Conservation (phyloP, 441 rosid genomes). For the Oxalis stricta region DNA sequence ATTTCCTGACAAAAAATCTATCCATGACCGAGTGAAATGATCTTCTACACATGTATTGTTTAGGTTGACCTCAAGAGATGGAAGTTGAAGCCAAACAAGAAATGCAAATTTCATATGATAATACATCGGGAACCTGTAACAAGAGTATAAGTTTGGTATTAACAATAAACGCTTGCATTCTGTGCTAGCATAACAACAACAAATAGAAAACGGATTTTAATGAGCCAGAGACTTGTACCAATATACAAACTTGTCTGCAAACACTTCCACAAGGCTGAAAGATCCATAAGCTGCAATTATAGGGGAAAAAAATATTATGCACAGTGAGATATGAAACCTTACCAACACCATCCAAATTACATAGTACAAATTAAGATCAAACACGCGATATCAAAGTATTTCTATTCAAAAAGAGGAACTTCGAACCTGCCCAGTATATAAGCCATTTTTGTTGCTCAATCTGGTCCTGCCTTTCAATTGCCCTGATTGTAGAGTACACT, state of each 20-base stretch:
- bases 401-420: too few relatives aligned
- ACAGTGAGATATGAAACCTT: not conserved
- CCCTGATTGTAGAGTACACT: slow-evolving; percentile 52
- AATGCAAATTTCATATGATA: slow-evolving; percentile 49
- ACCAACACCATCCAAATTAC: not conserved
- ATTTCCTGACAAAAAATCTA: too few relatives aligned
- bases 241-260: slow-evolving; percentile 31
- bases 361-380: not conserved
- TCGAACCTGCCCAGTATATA: slow-evolving; percentile 50
- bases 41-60: not conserved
- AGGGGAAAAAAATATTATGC: not conserved
- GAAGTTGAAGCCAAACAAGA: slow-evolving; percentile 47
- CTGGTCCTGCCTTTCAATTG: slow-evolving; percentile 37
- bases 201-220: too few relatives aligned
- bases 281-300: slow-evolving; percentile 40
- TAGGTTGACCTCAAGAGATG: slow-evolving; percentile 20
- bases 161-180: too few relatives aligned
- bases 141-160: too few relatives aligned
- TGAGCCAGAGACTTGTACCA: too few relatives aligned
- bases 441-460: slow-evolving; percentile 44
- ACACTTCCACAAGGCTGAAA: slow-evolving; percentile 40
- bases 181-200: too few relatives aligned
- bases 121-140: slow-evolving; percentile 48
- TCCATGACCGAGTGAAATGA: too few relatives aligned
- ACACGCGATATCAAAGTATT: too few relatives aligned